These are phyloP conservation scores for Trichoderma atrobrunneum DNA, from an alignment of 2,329 filamentous ascomycete genomes.

Conservation along the genomic window DNA sequence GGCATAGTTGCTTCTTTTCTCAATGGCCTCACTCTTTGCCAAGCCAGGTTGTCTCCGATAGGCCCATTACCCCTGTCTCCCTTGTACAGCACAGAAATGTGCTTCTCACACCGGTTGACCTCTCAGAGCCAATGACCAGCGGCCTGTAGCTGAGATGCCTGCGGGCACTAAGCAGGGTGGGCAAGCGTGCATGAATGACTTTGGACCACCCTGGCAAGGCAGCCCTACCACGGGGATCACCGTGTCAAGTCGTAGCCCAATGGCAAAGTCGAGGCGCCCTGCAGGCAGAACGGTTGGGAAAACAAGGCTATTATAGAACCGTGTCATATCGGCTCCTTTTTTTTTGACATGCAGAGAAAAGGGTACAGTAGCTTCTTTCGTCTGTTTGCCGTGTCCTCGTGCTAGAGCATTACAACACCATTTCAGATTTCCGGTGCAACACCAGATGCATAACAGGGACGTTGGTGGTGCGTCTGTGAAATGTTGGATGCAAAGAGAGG, in stretches of 20 bases:
- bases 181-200: neutral
- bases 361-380: neutral
- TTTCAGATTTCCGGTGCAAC: neutral
- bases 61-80: neutral
- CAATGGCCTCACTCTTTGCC: neutral
- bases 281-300: neutral
- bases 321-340: neutral
- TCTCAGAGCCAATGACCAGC: slow-evolving; percentile 2
- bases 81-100: slow-evolving; percentile 7
- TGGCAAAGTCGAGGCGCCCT: neutral
- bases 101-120: slow-evolving; percentile 10
- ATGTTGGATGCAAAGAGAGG: neutral
- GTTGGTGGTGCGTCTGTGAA: neutral
- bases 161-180: neutral
- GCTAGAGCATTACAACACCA: neutral
- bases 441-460: neutral
- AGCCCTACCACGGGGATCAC: slow-evolving; percentile 14
- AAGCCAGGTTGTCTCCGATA: slow-evolving; percentile 14
- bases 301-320: slow-evolving; percentile 5
- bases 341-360: neutral
- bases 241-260: slow-evolving; percentile 1
- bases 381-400: neutral
- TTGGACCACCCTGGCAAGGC: slow-evolving; percentile 3
- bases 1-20: neutral
- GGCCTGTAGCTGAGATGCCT: neutral